Evolutionary conservation across 257 asterid species (phyloP), one percentile per base, ranked within the genome.

Genomic region (Solanum habrochaites): DNA sequence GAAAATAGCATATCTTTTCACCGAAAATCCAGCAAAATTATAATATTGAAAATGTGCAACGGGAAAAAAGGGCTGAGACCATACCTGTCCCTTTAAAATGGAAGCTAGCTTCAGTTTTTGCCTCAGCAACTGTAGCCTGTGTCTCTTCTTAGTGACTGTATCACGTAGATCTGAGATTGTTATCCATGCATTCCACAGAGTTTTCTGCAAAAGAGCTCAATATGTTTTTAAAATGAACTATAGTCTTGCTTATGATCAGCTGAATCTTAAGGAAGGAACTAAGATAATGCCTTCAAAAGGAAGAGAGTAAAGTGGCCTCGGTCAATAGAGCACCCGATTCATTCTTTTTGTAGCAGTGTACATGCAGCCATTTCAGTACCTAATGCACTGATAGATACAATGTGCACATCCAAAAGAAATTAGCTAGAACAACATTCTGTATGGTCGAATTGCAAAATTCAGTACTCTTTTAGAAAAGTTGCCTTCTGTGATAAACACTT

Each of bases 101-200:
- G 98, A 93, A 42, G 98, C 97, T 85, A 97, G 91, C 91, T 95
- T 97, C 96, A 97, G 91, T 90, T 95, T 97, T 91, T 95, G 99
- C 90, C 92, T 92, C 80, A 97, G 92, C 94, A 97, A 87, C 91
- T 97, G 99, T 91, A 97, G 91, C 90, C 97, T 92, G 95, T 95
- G 98, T 89, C 98, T 90, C 89, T 91, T 95, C 89, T 93, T 97
- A 85, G 99, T 94, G 92, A 97, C 97, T 37, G 95, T 91, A 83
- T 95, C 99, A 25, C 99, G 95, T 49, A 95, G 90, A 89, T 95
- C 96, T 74, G 98, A 97, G 89, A 95, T 95, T 87, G 95, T 94
- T 91, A 97, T 97, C 98, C 98, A 94, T 12, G 98, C 98, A 69
- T 94, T 94, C 99, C 99, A 95, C 70, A 97, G 93, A 88, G 91